Evolutionary conservation across 179 eudicot species (phyloP).

Genomic region (Corrigiola litoralis): DNA sequence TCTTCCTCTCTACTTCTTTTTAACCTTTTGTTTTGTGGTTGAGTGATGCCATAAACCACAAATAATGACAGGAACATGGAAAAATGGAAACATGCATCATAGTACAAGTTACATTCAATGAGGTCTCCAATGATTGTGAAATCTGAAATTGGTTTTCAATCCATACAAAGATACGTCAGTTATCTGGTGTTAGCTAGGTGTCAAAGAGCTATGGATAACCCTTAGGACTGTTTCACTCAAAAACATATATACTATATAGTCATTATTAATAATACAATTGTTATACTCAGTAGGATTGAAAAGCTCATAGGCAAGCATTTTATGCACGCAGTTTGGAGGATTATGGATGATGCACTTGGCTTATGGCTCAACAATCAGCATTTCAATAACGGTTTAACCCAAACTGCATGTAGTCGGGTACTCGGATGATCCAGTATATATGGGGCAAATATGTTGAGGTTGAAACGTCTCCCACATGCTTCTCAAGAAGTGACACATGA

Average conservation of each 20-base stretch:
- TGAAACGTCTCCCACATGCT: no score
- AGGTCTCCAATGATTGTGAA: constrained; percentile 8
- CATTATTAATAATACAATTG: not conserved
- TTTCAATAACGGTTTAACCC: no score
- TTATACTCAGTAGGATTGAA: not conserved
- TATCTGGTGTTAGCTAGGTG: constrained; percentile 9
- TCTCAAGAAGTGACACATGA: no score
- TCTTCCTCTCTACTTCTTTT: no score
- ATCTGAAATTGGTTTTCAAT: not conserved
- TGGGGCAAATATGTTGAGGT: no score
- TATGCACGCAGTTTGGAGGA: not conserved
- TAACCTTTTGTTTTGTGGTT: not conserved
- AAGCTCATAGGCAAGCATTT: not conserved
- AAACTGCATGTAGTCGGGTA: no score
- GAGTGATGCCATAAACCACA: not conserved
- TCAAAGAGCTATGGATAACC: not conserved
- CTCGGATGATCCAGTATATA: no score
- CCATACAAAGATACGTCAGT: constrained; percentile 1
- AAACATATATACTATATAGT: not conserved
- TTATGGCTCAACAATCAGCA: not conserved
- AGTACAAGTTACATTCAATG: not conserved
- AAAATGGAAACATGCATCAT: not conserved
- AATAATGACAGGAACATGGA: not conserved
- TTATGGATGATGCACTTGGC: not conserved
- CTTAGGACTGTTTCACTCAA: not conserved